Evolutionary conservation across 768 basidiomycete genomes (phyloP).

Genomic region (Mycena capillaripes): DNA sequence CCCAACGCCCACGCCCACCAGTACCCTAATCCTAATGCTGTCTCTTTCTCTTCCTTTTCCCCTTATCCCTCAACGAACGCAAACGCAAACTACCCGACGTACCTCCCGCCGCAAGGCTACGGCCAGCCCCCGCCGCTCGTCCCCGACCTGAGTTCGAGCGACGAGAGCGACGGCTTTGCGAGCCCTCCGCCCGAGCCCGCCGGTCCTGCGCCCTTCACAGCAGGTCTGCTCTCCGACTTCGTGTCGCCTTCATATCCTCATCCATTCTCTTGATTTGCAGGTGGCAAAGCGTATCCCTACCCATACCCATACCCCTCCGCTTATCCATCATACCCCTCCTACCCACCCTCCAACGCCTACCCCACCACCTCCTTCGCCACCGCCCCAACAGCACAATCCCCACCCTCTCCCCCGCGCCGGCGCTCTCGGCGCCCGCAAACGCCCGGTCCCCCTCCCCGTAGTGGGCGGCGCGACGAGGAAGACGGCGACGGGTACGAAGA

Average conservation of each 20-base stretch:
- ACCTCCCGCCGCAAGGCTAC: slow-evolving; percentile 26
- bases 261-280: background rate
- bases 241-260: background rate
- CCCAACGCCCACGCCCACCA: slow-evolving; percentile 7
- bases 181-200: slow-evolving; percentile 50
- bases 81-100: background rate
- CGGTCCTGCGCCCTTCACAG: background rate
- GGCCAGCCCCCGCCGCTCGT: slow-evolving; percentile 66
- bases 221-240: background rate
- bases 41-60: background rate
- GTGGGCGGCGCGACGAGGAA: background rate
- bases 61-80: background rate
- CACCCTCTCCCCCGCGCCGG: background rate
- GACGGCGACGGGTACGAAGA: slow-evolving; percentile 35
- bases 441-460: background rate
- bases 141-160: slow-evolving; percentile 73
- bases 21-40: background rate
- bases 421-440: slow-evolving; percentile 9
- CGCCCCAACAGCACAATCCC: background rate
- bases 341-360: background rate
- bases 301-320: slow-evolving; percentile 12
- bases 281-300: slow-evolving; percentile 2
- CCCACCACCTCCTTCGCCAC: background rate
- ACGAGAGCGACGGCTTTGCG: slow-evolving; percentile 71
- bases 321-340: background rate